Base-by-base conservation (phyloP, 2,329 filamentous ascomycete species). In the Pezicula rhizophila region DNA sequence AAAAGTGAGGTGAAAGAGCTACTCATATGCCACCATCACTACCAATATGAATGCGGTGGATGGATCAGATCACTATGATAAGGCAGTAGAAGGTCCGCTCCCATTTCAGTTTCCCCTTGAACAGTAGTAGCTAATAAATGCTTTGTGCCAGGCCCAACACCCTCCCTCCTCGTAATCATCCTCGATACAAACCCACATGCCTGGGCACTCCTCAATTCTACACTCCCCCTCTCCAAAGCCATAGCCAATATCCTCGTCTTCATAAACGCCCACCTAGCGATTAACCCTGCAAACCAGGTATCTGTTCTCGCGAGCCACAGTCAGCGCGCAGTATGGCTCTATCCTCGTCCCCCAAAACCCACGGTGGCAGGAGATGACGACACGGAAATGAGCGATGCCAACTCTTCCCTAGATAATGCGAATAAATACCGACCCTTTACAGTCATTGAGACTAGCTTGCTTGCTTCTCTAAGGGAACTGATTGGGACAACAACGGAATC, bases 181-280 rank as follows among this genome's bases (percentile, higher is more conserved):
- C 79, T 99, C 71, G 93, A 99, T 72, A 96, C 92, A 23, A 99
- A 99, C 66, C 93, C 93, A 2, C 87, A 91, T 60, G 91, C 93
- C 60, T 96, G 93, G 93, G 83, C 88, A 6, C 77, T 88, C 52
- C 79, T 97, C 40, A 76, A 84, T 52, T 70, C 81, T 49, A 80
- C 79, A 28, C 82, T 97, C 7, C 82, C 92, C 25, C 79, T 99
- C 52, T 87, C 87, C 44, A 85, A 86, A 62, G 89, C 89, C 52
- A 76, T 99, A 52, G 89, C 92, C 53, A 86, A 92, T 69, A 79
- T 97, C 55, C 84, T 97, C 62, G 85, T 99, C 72, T 97, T 96
- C 71, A 84, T 96, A 71, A 97, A 99, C 68, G 89, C 92, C 48
- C 95, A 99, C 65, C 79, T 99, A 28, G 90, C 93, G 57, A 91